Conservation (phyloP, 2,329 filamentous ascomycete species). For the Aspergillus sp. region DNA sequence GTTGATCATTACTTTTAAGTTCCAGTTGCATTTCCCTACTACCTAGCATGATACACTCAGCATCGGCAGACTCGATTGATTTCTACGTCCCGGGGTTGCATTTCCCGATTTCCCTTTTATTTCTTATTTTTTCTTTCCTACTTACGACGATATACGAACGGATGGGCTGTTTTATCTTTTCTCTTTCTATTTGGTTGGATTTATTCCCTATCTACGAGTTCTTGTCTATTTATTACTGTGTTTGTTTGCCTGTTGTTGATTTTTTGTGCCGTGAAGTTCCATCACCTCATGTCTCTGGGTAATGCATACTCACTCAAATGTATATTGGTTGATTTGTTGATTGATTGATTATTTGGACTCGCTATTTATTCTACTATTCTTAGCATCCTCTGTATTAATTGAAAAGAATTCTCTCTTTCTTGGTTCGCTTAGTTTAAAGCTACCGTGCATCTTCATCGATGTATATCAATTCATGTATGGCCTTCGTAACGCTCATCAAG, state of each 20-base stretch:
- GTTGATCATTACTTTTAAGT: background rate
- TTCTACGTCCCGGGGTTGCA: background rate
- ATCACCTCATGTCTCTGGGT: background rate
- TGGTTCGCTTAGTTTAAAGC: background rate
- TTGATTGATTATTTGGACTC: constrained; percentile 8
- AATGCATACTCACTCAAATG: constrained; percentile 21
- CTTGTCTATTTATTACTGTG: background rate
- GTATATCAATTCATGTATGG: too few relatives aligned
- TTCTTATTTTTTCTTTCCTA: background rate
- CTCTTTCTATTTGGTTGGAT: background rate
- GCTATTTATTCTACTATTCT: constrained; percentile 15
- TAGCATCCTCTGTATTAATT: constrained; percentile 31
- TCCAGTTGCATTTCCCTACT: background rate
- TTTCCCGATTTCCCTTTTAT: background rate
- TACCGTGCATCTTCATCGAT: background rate
- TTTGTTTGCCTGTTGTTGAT: constrained; percentile 5
- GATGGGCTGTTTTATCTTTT: constrained; percentile 14
- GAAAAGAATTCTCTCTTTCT: constrained; percentile 12
- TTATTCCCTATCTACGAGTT: background rate
- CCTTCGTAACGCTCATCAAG: background rate
- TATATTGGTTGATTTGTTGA: constrained; percentile 23
- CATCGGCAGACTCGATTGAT: background rate
- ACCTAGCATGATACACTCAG: background rate
- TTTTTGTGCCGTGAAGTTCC: background rate
- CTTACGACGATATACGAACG: constrained; percentile 15